Evolutionary conservation across 2,329 filamentous ascomycete species (phyloP).

Genomic region (Phyllosticta ampelicida): DNA sequence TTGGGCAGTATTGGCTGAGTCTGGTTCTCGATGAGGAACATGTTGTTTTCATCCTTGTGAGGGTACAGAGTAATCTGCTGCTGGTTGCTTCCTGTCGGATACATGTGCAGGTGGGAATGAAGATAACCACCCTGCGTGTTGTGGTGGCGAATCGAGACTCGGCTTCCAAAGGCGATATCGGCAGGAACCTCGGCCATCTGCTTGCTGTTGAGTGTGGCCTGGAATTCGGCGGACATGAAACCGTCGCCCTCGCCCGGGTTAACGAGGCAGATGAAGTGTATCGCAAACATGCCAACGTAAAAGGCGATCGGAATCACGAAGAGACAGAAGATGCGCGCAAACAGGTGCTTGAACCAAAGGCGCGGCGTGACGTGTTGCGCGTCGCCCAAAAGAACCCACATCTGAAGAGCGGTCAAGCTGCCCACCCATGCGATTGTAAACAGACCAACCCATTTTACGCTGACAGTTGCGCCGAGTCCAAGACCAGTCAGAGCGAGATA

Average conservation of each 20-base stretch:
- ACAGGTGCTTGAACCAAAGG: conserved; percentile 86
- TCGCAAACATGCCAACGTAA: conserved; percentile 94
- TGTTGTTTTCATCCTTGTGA: conserved; percentile 97
- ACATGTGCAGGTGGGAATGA: conserved; percentile 96
- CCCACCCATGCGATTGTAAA: conserved; percentile 99
- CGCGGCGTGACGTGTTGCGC: conserved; percentile 74
- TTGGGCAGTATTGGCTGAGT: conserved; percentile 75
- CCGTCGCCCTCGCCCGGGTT: conserved; percentile 97
- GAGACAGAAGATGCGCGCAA: conserved; percentile 81
- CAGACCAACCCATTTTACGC: conserved; percentile 97
- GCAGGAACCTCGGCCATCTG: conserved; percentile 90
- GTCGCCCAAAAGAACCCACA: conserved; percentile 92
- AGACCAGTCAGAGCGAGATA: conserved; percentile 84
- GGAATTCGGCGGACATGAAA: conserved; percentile 99
- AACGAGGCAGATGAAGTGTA: conserved; percentile 85
- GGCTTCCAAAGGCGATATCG: conserved; percentile 81
- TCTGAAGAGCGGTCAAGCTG: conserved; percentile 75
- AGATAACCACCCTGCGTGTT: conserved; percentile 98
- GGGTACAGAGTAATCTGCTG: conserved; percentile 97
- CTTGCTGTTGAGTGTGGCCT: conserved; percentile 93
- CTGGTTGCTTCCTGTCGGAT: conserved; percentile 93
- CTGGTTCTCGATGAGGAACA: conserved; percentile 91
- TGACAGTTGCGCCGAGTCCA: conserved; percentile 77
- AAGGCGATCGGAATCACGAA: conserved; percentile 81
- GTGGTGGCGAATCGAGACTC: conserved; percentile 77